Base-by-base conservation (phyloP, 2,329 filamentous ascomycete species). In the Xylariaceae sp. region DNA sequence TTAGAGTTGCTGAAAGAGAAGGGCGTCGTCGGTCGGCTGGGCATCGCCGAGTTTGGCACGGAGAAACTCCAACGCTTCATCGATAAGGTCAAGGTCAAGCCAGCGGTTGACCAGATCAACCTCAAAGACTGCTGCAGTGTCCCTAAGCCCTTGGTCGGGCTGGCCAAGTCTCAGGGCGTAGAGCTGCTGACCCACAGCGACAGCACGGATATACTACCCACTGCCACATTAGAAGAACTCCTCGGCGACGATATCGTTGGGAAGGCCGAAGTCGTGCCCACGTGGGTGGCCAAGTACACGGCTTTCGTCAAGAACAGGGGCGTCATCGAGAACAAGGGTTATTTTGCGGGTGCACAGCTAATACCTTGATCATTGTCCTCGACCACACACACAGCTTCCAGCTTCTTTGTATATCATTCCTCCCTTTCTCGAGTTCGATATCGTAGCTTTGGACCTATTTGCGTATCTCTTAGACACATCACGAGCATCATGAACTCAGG, bases 231-330 rank as follows among this genome's bases (percentile, higher is more conserved):
- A 60, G 78, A 91, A 56, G 90, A 96, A 66, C 79, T 99, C 41
- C 76, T 99, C 2, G 85, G 84, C 0, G 75, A 84, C 13, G 77
- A 80, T 53, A 90, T 91, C 12, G 90, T 88, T 0, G 88, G 88
- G 7, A 66, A 72, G n/a, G 75, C 78, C 7, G 71, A 76, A 59
- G 80, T 97, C 45, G 81, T 83, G 53, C 92, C 94, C 28, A 86
- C 93, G 68, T 99, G 94, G 93, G 94, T 97, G 28, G 87, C 93
- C 60, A 96, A 97, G 69, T 99, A 99, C 69, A 97, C 93, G 36
- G 94, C 94, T 1, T 93, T 97, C 53, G 90, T 97, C 39, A 88
- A 89, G 69, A 88, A 97, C 68, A 80, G 94, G 48, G 94, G 94
- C 13, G 94, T 99, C 9, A 93, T 99, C 59, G 94, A 99, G 77